A percentile compares a stretch with the other conserved stretches of the same genome.
Evolutionary conservation across 495 filamentous ascomycete genomes (phyloP).

Genomic region (Peziza echinospora): DNA sequence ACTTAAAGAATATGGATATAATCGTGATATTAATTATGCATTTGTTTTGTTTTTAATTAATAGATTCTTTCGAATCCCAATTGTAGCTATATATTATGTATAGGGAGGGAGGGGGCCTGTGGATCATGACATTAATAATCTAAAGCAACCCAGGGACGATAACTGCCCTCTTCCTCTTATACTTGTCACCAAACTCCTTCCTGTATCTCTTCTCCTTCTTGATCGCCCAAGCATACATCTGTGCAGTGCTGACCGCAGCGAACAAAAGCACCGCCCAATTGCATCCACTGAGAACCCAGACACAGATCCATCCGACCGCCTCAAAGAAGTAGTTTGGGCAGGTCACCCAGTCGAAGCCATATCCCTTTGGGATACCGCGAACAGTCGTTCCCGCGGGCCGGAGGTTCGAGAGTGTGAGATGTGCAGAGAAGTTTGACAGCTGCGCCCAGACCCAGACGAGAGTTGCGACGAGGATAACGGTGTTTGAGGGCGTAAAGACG

Average conservation of each 20-base stretch:
- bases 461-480: slow-evolving; percentile 38
- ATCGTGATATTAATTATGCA: too few species aligned
- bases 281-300: slow-evolving; percentile 48
- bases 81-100: too few species aligned
- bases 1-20: too few species aligned
- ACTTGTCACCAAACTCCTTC: slow-evolving; percentile 70
- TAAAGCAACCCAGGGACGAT: slow-evolving; percentile 47
- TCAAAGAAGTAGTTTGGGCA: slow-evolving; percentile 98
- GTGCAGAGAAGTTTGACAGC: slow-evolving; percentile 54
- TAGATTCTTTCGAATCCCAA: too few species aligned
- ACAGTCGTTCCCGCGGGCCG: slow-evolving; percentile 64
- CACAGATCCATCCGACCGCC: slow-evolving; percentile 58
- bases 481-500: slow-evolving; percentile 8
- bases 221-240: slow-evolving; percentile 71
- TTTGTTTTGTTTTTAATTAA: too few species aligned
- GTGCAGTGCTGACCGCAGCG: slow-evolving; percentile 36
- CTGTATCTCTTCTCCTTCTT: slow-evolving; percentile 86
- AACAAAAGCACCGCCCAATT: slow-evolving; percentile 59
- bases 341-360: slow-evolving; percentile 71
- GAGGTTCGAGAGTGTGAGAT: slow-evolving; percentile 51
- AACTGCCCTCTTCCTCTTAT: slow-evolving; percentile 65
- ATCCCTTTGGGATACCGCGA: slow-evolving; percentile 63
- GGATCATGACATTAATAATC: too few species aligned
- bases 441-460: slow-evolving; percentile 55
- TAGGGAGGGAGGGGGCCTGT: too few species aligned